Conservation (phyloP, 2,329 filamentous ascomycete species). For the Phialophora chinensis region DNA sequence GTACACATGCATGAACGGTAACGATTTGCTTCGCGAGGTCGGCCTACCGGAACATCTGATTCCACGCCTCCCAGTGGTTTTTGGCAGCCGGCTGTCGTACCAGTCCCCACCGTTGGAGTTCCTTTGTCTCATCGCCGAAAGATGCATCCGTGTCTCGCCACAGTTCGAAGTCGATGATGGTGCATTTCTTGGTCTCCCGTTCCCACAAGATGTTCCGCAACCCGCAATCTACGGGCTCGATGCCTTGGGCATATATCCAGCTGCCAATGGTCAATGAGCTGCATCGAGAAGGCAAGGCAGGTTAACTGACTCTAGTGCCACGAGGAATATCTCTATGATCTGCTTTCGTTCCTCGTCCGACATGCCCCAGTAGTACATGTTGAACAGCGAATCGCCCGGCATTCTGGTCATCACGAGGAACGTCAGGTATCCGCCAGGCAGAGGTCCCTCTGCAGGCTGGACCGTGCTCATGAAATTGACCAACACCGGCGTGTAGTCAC, state of each 20-base stretch:
- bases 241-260: constrained; percentile 33
- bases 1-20: not conserved
- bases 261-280: constrained; percentile 9
- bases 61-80: constrained; percentile 35
- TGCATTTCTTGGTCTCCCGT: constrained; percentile 31
- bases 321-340: constrained; percentile 29
- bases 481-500: constrained; percentile 36
- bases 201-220: constrained; percentile 39
- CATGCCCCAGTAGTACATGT: constrained; percentile 38
- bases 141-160: constrained; percentile 30
- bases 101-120: constrained; percentile 38
- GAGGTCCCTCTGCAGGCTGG: constrained; percentile 34
- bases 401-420: constrained; percentile 41
- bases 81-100: constrained; percentile 31
- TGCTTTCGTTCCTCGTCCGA: constrained; percentile 27
- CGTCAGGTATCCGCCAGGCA: constrained; percentile 40
- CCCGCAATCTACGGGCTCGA: constrained; percentile 38
- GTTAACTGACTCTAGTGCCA: constrained; percentile 28
- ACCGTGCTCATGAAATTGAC: constrained; percentile 34
- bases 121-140: constrained; percentile 34
- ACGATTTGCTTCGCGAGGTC: not conserved
- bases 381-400: constrained; percentile 37
- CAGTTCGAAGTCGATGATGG: constrained; percentile 39
- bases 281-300: not conserved
- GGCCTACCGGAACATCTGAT: constrained; percentile 22